Evolutionary conservation across 129 eudicot genomes (phyloP).

Genomic region (Chrysanthemum seticuspe): DNA sequence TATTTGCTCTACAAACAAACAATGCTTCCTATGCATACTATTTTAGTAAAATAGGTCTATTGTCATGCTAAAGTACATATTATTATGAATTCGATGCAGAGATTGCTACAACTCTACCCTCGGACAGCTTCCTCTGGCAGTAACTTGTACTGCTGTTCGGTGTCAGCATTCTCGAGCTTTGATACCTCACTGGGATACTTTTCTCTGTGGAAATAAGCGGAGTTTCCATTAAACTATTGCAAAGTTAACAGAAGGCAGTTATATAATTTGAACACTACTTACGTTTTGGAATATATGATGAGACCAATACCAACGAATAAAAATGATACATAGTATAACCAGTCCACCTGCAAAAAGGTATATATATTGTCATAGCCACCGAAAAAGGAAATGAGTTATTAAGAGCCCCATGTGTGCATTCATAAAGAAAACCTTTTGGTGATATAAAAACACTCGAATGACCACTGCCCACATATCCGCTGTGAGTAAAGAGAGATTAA

Average conservation of each 20-base stretch:
- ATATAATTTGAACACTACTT: conserved; percentile 25
- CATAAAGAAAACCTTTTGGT: conserved; percentile 51
- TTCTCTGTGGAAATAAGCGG: conserved; percentile 29
- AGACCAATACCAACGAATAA: conserved; percentile 69
- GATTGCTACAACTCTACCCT: conserved; percentile 21
- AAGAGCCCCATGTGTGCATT: background rate
- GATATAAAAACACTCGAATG: conserved; percentile 70
- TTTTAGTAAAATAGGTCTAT: background rate
- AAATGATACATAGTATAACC: conserved; percentile 76
- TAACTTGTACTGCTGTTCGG: conserved; percentile 23
- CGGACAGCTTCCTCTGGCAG: conserved; percentile 31
- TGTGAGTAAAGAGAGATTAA: conserved; percentile 85
- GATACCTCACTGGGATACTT: conserved; percentile 23
- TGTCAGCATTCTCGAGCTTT: conserved; percentile 28
- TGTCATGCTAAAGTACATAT: background rate
- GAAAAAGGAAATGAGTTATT: background rate
- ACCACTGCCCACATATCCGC: conserved; percentile 98
- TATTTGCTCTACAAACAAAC: background rate
- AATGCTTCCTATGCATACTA: background rate
- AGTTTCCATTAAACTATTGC: background rate
- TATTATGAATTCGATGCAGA: no score
- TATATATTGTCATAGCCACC: background rate
- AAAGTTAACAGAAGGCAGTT: background rate
- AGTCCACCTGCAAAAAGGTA: conserved; percentile 65
- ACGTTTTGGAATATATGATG: conserved; percentile 66